Base-by-base conservation (phyloP, 2,329 filamentous ascomycete species). In the Fusarium graminum region DNA sequence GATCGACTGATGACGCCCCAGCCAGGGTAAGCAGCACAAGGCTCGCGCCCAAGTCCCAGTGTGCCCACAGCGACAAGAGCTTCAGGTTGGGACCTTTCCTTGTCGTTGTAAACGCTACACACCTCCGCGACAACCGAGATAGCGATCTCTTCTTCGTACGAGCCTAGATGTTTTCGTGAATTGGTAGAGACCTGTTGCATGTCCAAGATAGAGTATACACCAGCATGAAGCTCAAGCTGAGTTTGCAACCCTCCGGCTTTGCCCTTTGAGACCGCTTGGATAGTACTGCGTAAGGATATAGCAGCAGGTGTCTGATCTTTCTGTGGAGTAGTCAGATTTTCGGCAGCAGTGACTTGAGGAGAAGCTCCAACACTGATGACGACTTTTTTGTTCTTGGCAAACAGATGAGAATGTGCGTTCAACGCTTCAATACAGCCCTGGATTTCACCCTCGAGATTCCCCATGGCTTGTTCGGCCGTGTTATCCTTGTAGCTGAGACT, bases 101-200 rank as follows among this genome's bases (percentile, higher is more conserved):
- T 59, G 7, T 74, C 52, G 78, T 74, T 83, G 65, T 91, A 91
- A 0, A 88, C 74, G 44, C 86, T 88, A 41, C 83, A 83, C 0
- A 90, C 84, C 69, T 91, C 88, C 0, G 85, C 81, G n/a, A 88
- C 74, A 8, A 90, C 81, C 0, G 83, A 83, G 1, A 89, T 76
- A 0, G 82, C 86, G 19, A 91, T 82, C 52, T 86, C 83, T 0
- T 73, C 80, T 75, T 54, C 76, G 74, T 39, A 77, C 25, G 44
- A 34, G 28, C 71, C 65, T 1, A 71, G 50, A 1, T 22, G 69
- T 54, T 1, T 74, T 54, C 32, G 79, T 67, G 36, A 84, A 12
- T 84, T 79, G 0, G 88, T 89, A 0, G 87, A 84, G 0, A 90
- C 74, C 69, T 91, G 88, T 68, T 91, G 88, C 70, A 90, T 81